Evolutionary conservation across 192 early-diverging fungal genomes (phyloP).

Genomic region (Mortierella alpina): DNA sequence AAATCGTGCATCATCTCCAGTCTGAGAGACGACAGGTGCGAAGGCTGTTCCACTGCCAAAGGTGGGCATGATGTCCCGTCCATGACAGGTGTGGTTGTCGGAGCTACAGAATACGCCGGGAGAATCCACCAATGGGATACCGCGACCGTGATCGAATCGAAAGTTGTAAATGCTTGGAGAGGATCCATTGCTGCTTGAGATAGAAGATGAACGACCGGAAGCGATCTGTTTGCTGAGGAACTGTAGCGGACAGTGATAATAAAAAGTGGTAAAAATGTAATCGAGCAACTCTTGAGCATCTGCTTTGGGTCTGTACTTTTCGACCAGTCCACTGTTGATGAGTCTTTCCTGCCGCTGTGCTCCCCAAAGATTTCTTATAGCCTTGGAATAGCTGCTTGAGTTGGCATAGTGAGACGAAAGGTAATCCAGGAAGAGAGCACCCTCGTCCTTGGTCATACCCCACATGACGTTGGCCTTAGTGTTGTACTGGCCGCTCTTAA

Average conservation of each 20-base stretch:
- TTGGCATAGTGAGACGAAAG: constrained; percentile 26
- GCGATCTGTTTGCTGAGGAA: constrained; percentile 28
- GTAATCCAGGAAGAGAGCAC: constrained; percentile 18
- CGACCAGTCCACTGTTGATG: background rate
- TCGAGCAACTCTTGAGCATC: constrained; percentile 3
- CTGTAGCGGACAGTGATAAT: constrained; percentile 31
- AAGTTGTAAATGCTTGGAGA: constrained; percentile 24
- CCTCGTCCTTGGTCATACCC: constrained; percentile 34
- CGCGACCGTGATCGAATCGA: constrained; percentile 45
- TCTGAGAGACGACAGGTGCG: background rate
- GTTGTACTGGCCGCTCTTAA: constrained; percentile 49
- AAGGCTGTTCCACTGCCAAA: constrained; percentile 24
- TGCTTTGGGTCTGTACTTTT: constrained; percentile 3
- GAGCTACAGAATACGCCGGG: constrained; percentile 14
- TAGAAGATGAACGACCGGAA: background rate
- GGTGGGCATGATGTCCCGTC: constrained; percentile 18
- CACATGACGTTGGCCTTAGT: constrained; percentile 50
- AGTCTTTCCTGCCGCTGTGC: background rate
- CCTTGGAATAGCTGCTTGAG: background rate
- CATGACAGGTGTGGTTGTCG: constrained; percentile 22
- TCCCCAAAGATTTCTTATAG: background rate
- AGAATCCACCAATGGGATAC: background rate
- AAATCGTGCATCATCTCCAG: constrained; percentile 52
- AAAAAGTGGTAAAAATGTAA: constrained; percentile 14
- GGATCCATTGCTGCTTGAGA: background rate